Evolutionary conservation across 1,284 basidiomycete species (phyloP), one percentile per base, ranked within the genome.

Genomic region (Sparassis latifolia): DNA sequence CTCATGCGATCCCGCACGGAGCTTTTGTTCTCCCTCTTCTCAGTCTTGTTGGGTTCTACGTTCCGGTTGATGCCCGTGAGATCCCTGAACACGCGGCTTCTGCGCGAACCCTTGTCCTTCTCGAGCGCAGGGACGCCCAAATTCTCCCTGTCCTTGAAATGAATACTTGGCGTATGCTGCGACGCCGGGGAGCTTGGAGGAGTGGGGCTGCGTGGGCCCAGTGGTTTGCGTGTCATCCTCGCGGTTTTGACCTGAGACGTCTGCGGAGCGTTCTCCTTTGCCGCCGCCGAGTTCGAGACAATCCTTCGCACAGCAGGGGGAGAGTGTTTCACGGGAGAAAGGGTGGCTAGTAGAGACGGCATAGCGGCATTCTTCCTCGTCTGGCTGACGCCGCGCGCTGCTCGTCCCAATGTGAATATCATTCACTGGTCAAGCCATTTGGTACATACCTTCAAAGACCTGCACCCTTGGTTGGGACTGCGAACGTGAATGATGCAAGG

Each of bases 1-100:
- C 63, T 68, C 44, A 81, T 75, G 9, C 79, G 66, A 52, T 78
- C 73, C 47, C 69, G 69, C 10, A 77, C 80, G 65, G 73, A 55
- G 52, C 68, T 63, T 52, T 68, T 59, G 46, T 51, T 66, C 62
- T 35, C 60, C 56, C 49, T 45, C 58, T 47, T 51, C 46, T 50
- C 50, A 49, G n/a, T 45, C 28, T 37, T 37, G 4, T 45, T 44
- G 28, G 31, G 35, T 46, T 53, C 55, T 44, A 54, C 55, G 45
- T 56, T 56, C 44, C 50, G 46, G 41, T 54, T 53, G 20, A 46
- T 45, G n/a, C 48, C 48, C 5, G 62, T 57, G 43, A 58, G 51
- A 45, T 64, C 62, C 42, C 56, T 58, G 50, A 62, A 53, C 29
- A 60, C 53, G 31, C 56, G 54, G 45, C 58, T 59, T 10, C 54